These are phyloP conservation scores for Xylaria sp. DNA, from an alignment of 2,329 filamentous ascomycete species.

Conservation along the genomic window DNA sequence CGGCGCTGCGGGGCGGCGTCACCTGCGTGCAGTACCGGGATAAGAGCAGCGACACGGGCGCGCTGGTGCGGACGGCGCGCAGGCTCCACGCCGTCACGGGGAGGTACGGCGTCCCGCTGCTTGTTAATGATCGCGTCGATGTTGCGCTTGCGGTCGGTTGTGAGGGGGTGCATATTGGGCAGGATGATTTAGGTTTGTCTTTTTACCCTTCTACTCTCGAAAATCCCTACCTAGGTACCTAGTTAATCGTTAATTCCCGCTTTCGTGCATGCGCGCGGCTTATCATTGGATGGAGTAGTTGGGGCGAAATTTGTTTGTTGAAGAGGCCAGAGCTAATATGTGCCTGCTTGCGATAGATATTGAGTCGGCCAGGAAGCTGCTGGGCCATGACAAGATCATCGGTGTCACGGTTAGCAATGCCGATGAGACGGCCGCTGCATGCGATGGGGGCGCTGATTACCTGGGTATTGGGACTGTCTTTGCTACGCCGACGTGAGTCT, in stretches of 20 bases:
- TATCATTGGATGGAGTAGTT: constrained; percentile 11
- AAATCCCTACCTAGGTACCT: too few species aligned
- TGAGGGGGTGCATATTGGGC: constrained; percentile 93
- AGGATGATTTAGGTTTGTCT: constrained; percentile 84
- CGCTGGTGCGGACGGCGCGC: constrained; percentile 75
- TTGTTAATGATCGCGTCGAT: constrained; percentile 94
- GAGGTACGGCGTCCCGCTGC: constrained; percentile 76
- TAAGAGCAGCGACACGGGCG: constrained; percentile 80
- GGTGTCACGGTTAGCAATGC: constrained; percentile 85
- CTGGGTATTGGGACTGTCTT: constrained; percentile 91
- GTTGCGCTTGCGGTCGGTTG: constrained; percentile 86
- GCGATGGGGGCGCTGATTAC: constrained; percentile 84
- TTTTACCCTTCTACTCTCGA: too few species aligned
- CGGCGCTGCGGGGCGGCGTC: constrained; percentile 80
- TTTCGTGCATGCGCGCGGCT: constrained; percentile 8
- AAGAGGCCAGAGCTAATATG: constrained; percentile 2
- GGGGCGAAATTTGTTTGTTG: background rate
- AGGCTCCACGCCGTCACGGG: constrained; percentile 77
- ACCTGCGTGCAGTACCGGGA: constrained; percentile 92
- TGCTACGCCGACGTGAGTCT: constrained; percentile 78
- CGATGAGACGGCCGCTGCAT: constrained; percentile 78
- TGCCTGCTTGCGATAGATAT: constrained; percentile 59
- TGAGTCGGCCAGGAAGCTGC: constrained; percentile 72
- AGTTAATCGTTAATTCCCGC: constrained; percentile 9
- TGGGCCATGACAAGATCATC: constrained; percentile 83